Evolutionary conservation across 1,284 basidiomycete genomes (phyloP), one percentile per base, ranked within the genome.

Genomic region (Ustilago lituana): DNA sequence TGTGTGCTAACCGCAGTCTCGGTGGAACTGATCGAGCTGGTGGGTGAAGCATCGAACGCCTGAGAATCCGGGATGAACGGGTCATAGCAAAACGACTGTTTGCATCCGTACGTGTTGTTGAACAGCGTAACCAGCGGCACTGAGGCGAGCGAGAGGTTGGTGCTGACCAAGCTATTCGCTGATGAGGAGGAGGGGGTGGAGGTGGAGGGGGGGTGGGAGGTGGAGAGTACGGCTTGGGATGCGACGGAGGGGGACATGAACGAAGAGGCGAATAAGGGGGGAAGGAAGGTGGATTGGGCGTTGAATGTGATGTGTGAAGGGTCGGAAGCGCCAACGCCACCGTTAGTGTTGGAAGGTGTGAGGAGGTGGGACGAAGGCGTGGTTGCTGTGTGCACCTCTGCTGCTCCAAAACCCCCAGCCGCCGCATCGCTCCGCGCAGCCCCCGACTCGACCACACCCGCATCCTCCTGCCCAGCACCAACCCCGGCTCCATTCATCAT

Each of bases 111-210:
- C 7, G 57, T 60, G 26, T 60, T 66, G 49, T 66, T 66, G 49
- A 66, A 66, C 5, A 60, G 49, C 19, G 63, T 60, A 2, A 65
- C 62, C n/a, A 66, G 39, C 14, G 63, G 63, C 4, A 56, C 53
- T n/a, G 23, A 52, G 4, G 60, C 48, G 3, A 63, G 45, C 3
- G 37, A 49, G 48, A 26, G 1, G 60, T 44, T 5, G 52, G 51
- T 5, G 38, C 48, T 1, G 50, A 23, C 6, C 45, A 37, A 0
- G 44, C 44, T 20, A n/a, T n/a, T n/a, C n/a, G n/a, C n/a, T n/a
- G n/a, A n/a, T n/a, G n/a, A n/a, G n/a, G n/a, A n/a, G n/a, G n/a
- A n/a, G n/a, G n/a, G n/a, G n/a, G n/a, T n/a, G n/a, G n/a, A n/a
- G n/a, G n/a, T n/a, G n/a, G n/a, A n/a, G n/a, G n/a, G n/a, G n/a